Evolutionary conservation across 305 asterid species (phyloP).

Genomic region (Andrographis paniculata): DNA sequence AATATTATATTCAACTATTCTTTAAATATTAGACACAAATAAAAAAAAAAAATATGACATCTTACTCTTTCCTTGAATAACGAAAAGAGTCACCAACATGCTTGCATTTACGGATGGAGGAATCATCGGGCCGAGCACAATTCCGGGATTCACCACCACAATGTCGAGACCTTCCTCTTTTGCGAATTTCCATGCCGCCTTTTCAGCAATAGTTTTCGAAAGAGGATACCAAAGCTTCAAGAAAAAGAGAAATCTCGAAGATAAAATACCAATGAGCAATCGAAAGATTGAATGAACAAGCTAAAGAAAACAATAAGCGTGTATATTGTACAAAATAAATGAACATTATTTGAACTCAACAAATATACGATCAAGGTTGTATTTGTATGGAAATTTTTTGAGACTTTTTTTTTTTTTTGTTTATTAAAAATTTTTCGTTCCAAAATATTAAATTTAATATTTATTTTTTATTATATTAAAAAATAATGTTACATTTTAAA

Average conservation of each 20-base stretch:
- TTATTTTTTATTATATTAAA: too few relatives aligned
- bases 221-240: slow-evolving; percentile 60
- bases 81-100: slow-evolving; percentile 49
- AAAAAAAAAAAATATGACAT: background rate
- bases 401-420: too few relatives aligned
- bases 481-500: too few relatives aligned
- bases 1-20: too few relatives aligned
- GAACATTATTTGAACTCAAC: too few relatives aligned
- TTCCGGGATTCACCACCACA: slow-evolving; percentile 68
- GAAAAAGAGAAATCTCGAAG: slow-evolving; percentile 2
- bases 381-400: too few relatives aligned
- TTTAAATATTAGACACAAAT: too few relatives aligned
- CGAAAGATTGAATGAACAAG: background rate
- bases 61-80: slow-evolving; percentile 50
- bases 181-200: slow-evolving; percentile 72
- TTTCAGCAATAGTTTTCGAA: slow-evolving; percentile 62
- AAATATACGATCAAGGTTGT: too few relatives aligned
- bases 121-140: slow-evolving; percentile 56
- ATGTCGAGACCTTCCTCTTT: slow-evolving; percentile 46
- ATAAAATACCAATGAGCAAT: too few relatives aligned
- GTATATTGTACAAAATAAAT: background rate
- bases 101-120: slow-evolving; percentile 55
- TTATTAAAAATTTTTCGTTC: too few relatives aligned
- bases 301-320: background rate
- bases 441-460: too few relatives aligned